Evolutionary conservation across 352 stramenopile species (phyloP), one percentile per base, ranked within the genome.

Genomic region (Globisporangium solare): DNA sequence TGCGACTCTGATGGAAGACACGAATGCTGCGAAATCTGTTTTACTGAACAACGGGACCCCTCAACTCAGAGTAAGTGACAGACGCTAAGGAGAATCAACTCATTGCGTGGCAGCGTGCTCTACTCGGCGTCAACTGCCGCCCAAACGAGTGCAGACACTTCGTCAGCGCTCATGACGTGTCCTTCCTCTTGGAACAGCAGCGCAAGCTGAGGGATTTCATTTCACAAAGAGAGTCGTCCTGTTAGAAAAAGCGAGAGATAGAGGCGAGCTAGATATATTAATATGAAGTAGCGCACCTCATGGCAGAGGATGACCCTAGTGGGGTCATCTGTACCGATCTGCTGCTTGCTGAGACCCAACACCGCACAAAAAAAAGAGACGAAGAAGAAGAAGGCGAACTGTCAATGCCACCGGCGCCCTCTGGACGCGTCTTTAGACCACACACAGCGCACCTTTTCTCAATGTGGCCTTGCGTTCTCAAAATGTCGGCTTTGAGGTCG

Each of bases 1-100:
- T 37, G 73, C 79, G 20, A 89, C 79, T 18, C 61, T 89, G 5
- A 84, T 89, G 74, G 79, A 89, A 41, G 76, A 87, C 46, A 65
- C 64, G 2, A 74, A 82, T 24, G 62, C 64, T 7, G 27, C 27
- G 27, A 35, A 35, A 35, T 3, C 27, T 35, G 27, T 35, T 35
- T 35, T 35, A 35, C 27, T 35, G 5, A 35, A 35, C 27, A 35
- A 35, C 27, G 27, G 27, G 10, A 35, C 27, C 5, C 27, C 27
- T 35, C 5, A 35, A 35, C 27, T 35, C 27, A 35, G 27, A 35
- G 27, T 35, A 35, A 35, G 7, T 35, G 7, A 6, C 27, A 35
- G 7, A 35, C 27, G 10, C 6, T 6, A 35, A 35, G 10, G 27
- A 1, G 27, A 10, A 1, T 11, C 27, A 35, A 10, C 27, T 35